Evolutionary conservation across 169 alveolate species (phyloP).

Genomic region (Eimeria falciformis): DNA sequence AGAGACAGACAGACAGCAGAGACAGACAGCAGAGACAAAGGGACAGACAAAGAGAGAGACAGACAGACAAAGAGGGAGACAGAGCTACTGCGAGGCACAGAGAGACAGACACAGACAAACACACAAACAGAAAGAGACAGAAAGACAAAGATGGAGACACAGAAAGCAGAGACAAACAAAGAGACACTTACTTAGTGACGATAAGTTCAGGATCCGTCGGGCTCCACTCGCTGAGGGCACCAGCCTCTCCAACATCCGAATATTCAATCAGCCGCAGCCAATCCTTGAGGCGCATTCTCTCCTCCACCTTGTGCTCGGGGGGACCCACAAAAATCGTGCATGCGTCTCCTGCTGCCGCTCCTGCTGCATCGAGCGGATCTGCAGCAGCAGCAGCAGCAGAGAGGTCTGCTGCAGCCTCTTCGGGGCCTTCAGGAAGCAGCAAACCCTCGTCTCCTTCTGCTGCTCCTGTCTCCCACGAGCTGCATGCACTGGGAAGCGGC

Average conservation of each 20-base stretch:
- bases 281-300: constrained; percentile 1
- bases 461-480: background rate
- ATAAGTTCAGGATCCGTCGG: constrained; percentile 66
- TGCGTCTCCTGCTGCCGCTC: background rate
- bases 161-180: no score
- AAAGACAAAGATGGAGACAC: no score
- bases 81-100: background rate
- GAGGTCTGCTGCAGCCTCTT: background rate
- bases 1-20: background rate
- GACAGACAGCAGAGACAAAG: background rate
- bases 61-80: background rate
- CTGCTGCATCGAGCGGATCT: background rate
- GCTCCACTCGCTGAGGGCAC: constrained; percentile 76
- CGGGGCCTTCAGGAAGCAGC: background rate
- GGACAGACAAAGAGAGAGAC: background rate
- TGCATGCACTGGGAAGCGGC: background rate
- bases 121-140: background rate
- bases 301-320: constrained; percentile 5
- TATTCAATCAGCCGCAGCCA: background rate
- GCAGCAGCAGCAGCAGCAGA: constrained; percentile 9
- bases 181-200: constrained; percentile 41
- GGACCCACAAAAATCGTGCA: constrained; percentile 15
- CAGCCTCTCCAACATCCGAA: constrained; percentile 37
- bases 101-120: background rate
- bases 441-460: background rate